Evolutionary conservation across 2,329 filamentous ascomycete species (phyloP).

Genomic region (Ceratocystis papillata): DNA sequence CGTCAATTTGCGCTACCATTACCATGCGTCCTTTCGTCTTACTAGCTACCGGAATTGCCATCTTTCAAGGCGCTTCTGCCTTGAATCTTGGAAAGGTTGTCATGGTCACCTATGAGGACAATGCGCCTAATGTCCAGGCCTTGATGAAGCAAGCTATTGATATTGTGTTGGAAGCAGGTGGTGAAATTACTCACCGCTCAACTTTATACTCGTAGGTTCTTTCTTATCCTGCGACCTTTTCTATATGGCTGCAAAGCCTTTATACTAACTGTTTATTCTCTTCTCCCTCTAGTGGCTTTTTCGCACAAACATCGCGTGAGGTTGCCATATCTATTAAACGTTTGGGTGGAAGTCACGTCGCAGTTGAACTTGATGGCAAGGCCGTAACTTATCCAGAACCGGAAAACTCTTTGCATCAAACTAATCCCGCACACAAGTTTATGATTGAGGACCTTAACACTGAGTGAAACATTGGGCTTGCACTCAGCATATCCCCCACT

Average conservation of each 20-base stretch:
- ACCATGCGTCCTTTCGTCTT: constrained; percentile 57
- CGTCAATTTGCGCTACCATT: constrained; percentile 28
- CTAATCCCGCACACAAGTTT: not conserved
- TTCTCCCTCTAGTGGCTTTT: constrained; percentile 53
- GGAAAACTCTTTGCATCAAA: constrained; percentile 26
- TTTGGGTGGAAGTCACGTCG: constrained; percentile 41
- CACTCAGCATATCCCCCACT: too few relatives aligned
- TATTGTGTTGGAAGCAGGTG: constrained; percentile 57
- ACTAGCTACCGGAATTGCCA: constrained; percentile 45
- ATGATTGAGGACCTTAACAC: too few relatives aligned
- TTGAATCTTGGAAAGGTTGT: constrained; percentile 62
- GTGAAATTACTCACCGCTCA: constrained; percentile 70
- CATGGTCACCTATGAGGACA: constrained; percentile 66
- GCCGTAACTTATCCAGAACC: constrained; percentile 10
- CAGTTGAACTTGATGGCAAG: constrained; percentile 59
- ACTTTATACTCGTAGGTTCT: constrained; percentile 52
- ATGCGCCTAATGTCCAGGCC: constrained; percentile 51
- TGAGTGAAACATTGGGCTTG: too few relatives aligned
- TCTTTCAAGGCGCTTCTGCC: constrained; percentile 48
- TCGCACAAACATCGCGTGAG: constrained; percentile 59
- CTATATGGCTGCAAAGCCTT: not conserved
- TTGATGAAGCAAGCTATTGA: constrained; percentile 62
- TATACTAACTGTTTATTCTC: constrained; percentile 27
- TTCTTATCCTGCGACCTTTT: not conserved
- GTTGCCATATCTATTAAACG: constrained; percentile 57